Evolutionary conservation across 164 flowering plant species (phyloP).

Genomic region (Taxillus chinensis): DNA sequence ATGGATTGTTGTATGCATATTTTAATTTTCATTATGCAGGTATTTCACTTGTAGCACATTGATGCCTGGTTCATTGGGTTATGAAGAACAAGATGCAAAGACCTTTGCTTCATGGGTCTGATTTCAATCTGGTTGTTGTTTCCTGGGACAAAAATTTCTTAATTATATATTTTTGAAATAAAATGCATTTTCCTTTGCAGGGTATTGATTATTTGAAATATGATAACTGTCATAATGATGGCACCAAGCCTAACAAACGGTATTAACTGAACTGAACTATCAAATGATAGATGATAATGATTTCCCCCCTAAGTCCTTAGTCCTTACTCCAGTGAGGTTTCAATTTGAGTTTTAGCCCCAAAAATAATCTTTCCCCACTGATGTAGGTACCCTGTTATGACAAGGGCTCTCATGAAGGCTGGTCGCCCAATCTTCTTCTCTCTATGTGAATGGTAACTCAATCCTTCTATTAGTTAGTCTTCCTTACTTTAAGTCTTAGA

Average conservation of each 20-base stretch:
- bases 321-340: too few species aligned
- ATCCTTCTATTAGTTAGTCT: background rate
- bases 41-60: slow-evolving; percentile 1
- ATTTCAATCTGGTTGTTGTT: background rate
- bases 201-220: slow-evolving; percentile 46
- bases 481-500: too few species aligned
- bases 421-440: slow-evolving; percentile 63
- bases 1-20: background rate
- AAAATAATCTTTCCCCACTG: background rate
- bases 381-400: slow-evolving; percentile 57
- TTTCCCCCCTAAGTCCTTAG: too few species aligned
- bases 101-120: slow-evolving; percentile 37
- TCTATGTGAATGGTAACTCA: slow-evolving; percentile 57
- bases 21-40: background rate
- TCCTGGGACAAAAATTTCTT: background rate
- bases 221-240: slow-evolving; percentile 34
- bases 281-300: too few species aligned
- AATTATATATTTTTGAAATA: background rate
- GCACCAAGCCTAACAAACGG: slow-evolving; percentile 30
- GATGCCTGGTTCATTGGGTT: slow-evolving; percentile 34
- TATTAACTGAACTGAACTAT: background rate
- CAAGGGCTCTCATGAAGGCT: slow-evolving; percentile 42
- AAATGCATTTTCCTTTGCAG: slow-evolving; percentile 11
- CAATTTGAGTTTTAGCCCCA: background rate
- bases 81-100: slow-evolving; percentile 32